These are phyloP conservation scores for Urostyla sp. DNA, from an alignment of 73 alveolate genomes.

Conservation along the genomic window DNA sequence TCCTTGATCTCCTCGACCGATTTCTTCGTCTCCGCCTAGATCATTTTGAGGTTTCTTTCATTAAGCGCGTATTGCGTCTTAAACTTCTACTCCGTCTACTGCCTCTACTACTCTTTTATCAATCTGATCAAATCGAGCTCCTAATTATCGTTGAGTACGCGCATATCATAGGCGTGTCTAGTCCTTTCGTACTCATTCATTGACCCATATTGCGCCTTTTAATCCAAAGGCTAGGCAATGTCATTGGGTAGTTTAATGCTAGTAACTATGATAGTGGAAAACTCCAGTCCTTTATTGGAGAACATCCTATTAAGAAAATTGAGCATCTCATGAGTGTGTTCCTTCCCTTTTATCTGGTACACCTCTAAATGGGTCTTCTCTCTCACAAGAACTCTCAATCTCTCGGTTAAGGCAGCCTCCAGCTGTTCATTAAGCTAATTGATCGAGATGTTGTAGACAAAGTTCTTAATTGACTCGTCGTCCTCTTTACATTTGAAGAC, in stretches of 20 bases:
- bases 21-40: conserved; percentile 65
- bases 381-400: conserved; percentile 67
- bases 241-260: conserved; percentile 55
- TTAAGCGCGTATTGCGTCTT: conserved; percentile 54
- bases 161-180: conserved; percentile 67
- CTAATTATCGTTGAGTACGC: conserved; percentile 67
- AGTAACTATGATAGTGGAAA: conserved; percentile 55
- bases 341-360: conserved; percentile 66
- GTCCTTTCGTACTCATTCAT: conserved; percentile 70
- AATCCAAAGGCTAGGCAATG: conserved; percentile 66
- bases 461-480: conserved; percentile 61
- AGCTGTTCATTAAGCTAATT: conserved; percentile 62
- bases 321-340: conserved; percentile 54
- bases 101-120: conserved; percentile 60
- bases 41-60: conserved; percentile 50
- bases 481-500: conserved; percentile 57
- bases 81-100: conserved; percentile 35
- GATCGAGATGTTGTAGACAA: conserved; percentile 64
- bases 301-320: conserved; percentile 60
- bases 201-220: conserved; percentile 68
- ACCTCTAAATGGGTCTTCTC: conserved; percentile 70
- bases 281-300: conserved; percentile 59
- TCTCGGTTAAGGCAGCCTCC: conserved; percentile 67
- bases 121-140: conserved; percentile 57
- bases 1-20: conserved; percentile 59